phyloP scores from a whole-genome alignment of 768 basidiomycete species.

The Lactarius hatsudake region DNA sequence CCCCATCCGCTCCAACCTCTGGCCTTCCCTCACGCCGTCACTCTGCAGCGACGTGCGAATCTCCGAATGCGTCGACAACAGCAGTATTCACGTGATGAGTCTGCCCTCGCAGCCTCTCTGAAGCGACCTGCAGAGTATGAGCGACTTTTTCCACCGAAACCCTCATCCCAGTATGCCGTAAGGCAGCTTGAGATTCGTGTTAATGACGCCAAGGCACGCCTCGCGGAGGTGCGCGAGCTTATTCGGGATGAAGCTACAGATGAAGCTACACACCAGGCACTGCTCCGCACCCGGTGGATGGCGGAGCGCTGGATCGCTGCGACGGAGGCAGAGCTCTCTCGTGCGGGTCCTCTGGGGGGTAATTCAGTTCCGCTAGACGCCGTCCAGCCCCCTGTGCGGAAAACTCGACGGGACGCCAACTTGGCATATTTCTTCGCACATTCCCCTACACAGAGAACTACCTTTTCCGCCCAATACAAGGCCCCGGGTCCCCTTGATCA shows the following conservation, averaged over 20 bases:
- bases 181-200: constrained; percentile 15
- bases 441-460: constrained; percentile 24
- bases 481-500: background rate
- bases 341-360: background rate
- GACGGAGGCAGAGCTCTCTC: constrained; percentile 13
- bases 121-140: constrained; percentile 11
- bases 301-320: constrained; percentile 23
- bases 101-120: constrained; percentile 12
- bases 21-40: background rate
- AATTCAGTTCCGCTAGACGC: background rate
- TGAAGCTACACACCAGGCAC: background rate
- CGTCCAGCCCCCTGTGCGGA: background rate
- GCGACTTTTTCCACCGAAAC: constrained; percentile 9
- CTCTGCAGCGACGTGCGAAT: constrained; percentile 7
- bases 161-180: constrained; percentile 14
- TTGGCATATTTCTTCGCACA: constrained; percentile 24
- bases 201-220: constrained; percentile 12
- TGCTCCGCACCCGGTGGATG: constrained; percentile 26
- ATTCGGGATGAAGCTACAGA: constrained; percentile 19
- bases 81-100: constrained; percentile 21
- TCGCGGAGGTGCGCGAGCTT: constrained; percentile 21
- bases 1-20: background rate
- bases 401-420: constrained; percentile 21
- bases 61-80: constrained; percentile 14
- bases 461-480: background rate